These are phyloP conservation scores for Aureobasidium sp. DNA, from an alignment of 2,329 filamentous ascomycete species.

Conservation along the genomic window DNA sequence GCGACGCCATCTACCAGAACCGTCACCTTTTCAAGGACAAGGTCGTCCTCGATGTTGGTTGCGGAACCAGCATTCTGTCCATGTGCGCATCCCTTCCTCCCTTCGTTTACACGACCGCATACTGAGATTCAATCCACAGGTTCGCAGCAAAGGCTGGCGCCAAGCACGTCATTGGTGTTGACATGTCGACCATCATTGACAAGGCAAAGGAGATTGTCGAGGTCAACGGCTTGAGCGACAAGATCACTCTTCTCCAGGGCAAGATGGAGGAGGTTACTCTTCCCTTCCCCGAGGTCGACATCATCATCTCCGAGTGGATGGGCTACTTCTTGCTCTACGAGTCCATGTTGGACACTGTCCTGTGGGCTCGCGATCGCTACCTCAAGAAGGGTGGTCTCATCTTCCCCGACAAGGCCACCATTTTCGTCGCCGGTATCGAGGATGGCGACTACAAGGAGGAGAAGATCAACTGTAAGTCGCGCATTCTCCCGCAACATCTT, in stretches of 20 bases:
- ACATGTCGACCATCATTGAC: constrained; percentile 99
- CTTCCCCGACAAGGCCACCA: constrained; percentile 98
- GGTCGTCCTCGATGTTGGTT: constrained; percentile 93
- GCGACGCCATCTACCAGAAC: constrained; percentile 96
- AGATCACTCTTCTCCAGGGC: constrained; percentile 95
- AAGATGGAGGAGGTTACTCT: constrained; percentile 99
- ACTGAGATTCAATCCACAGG: constrained; percentile 43
- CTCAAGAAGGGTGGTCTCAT: constrained; percentile 72
- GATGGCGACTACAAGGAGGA: constrained; percentile 99
- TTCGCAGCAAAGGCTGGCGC: constrained; percentile 94
- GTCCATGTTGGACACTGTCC: constrained; percentile 96
- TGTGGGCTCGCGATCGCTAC: constrained; percentile 92
- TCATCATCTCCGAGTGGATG: constrained; percentile 99
- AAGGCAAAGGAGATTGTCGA: constrained; percentile 95
- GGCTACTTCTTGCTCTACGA: constrained; percentile 98
- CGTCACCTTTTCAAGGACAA: constrained; percentile 88
- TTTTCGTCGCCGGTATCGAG: constrained; percentile 94
- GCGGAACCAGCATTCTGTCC: constrained; percentile 94
- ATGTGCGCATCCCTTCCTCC: constrained; percentile 56
- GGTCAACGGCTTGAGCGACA: constrained; percentile 83
- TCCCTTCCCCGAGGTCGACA: constrained; percentile 92
- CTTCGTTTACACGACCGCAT: not conserved
- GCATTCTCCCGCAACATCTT: not conserved
- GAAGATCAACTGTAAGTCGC: constrained; percentile 88
- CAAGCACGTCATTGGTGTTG: constrained; percentile 97